Base-by-base conservation (phyloP, 306 rosid genomes). In the Hippophae tibetana region DNA sequence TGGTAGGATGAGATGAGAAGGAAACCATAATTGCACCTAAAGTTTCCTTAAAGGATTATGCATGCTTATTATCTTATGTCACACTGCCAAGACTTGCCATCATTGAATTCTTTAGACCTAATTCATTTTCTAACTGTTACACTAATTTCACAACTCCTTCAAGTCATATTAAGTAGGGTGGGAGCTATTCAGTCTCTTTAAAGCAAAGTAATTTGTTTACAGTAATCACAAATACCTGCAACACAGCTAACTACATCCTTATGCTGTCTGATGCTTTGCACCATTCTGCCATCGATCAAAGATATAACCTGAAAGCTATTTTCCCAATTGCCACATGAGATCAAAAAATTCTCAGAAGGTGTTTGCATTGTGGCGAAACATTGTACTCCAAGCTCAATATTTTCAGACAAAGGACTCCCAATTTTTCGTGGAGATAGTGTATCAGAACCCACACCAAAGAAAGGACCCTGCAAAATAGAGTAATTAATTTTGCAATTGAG, bases 251-350 rank as follows among this genome's bases (percentile, higher is more conserved):
- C 98, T 64, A 90, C 89, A 78, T 90, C 98, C 79, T 78, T 90
- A 65, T 90, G 98, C 71, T 90, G 98, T 52, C 98, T 89, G 74
- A 90, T 85, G 81, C 95, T 85, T 74, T 90, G 98, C 55, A 90
- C 85, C 84, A 90, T 79, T 77, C 92, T 79, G 66, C 98, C 96
- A 72, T 90, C 98, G 23, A 72, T 78, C 53, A 90, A 72, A 54
- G 98, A 87, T 70, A 87, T 87, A 67, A 87, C 80, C 80, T 87
- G 98, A 78, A 90, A 90, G 75, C 98, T 90, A 73, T 90, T 90
- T 81, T 87, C 98, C 98, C 98, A 90, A 78, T 90, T 87, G 57
- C 98, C 98, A 72, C 98, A 85, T 48, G 98, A 83, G 65, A 90
- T 71, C 70, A 90, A 78, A 82, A 81, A 90, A 51, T 81, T 90